Evolutionary conservation across 129 eudicot genomes (phyloP).

Genomic region (Lactuca saligna): DNA sequence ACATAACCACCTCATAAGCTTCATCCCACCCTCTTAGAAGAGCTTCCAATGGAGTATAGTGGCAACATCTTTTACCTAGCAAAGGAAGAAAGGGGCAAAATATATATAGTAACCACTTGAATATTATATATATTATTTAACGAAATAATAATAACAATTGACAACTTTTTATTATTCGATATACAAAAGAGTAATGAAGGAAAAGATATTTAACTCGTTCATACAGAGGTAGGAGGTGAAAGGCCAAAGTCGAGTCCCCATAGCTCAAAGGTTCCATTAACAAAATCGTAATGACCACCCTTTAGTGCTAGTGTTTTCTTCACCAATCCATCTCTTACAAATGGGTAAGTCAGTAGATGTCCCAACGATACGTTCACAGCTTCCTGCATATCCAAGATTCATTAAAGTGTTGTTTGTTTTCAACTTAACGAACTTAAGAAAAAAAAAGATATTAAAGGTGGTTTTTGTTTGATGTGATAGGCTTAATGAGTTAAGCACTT

Average conservation of each 20-base stretch:
- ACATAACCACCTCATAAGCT: constrained; percentile 34
- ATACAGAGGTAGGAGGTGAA: constrained; percentile 82
- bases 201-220: constrained; percentile 43
- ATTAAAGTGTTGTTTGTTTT: not conserved
- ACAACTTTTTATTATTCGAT: constrained; percentile 31
- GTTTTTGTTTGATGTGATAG: too few species aligned
- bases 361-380: constrained; percentile 91
- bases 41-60: constrained; percentile 95
- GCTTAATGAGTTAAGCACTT: too few species aligned
- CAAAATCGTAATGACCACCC: constrained; percentile 94
- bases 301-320: constrained; percentile 80
- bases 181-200: constrained; percentile 31
- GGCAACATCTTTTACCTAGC: constrained; percentile 95
- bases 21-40: constrained; percentile 45
- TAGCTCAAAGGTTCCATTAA: constrained; percentile 87
- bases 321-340: constrained; percentile 85
- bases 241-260: constrained; percentile 95
- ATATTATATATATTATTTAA: constrained; percentile 23
- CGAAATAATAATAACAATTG: constrained; percentile 25
- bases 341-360: constrained; percentile 77
- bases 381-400: constrained; percentile 47
- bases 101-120: constrained; percentile 35
- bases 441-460: too few species aligned
- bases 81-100: constrained; percentile 51
- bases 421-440: too few species aligned